Base-by-base conservation (phyloP, 169 alveolate species). In the Plasmodium falciparum region DNA sequence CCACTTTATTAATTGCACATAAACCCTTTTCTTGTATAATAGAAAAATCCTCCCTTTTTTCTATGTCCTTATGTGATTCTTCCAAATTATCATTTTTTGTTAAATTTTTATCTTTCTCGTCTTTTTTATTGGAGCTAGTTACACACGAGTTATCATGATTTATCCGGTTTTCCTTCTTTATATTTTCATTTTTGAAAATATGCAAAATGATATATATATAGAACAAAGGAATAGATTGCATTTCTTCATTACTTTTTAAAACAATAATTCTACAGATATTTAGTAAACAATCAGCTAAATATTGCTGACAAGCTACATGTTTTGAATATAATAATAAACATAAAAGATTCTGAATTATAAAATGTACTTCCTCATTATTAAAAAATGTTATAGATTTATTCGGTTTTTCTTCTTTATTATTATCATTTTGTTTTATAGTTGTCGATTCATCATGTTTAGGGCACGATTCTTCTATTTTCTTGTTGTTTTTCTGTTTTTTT, bases 241-340 rank as follows among this genome's bases (percentile, higher is more conserved):
- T 86, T 39, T 73, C 73, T 4, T 67, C 88, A 56, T 43, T 52
- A 22, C 78, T 13, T 58, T 66, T 71, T 39, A 63, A 22, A 20
- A 50, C 76, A 61, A 86, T 59, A 71, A 86, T 86, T 86, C 69
- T 86, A 61, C 92, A 86, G n/a, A 86, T 43, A 24, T 86, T 66
- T 39, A 86, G 29, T 9, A 86, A 26, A 17, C 92, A 86, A 24
- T 86, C 92, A 9, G 86, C 22, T 45, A 86, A 73, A 86, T 86
- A 86, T 74, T 86, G 88, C 70, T 86, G 92, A 39, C 92, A 86
- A 39, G 88, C 92, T 13, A 61, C 59, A 26, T 86, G 92, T 52
- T 86, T 86, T 20, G 92, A 72, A 54, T 86, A 66, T 65, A 86
- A 54, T 29, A 86, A 54, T 24, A 86, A 56, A 61, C 92, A 71